Conservation (phyloP, 2,329 filamentous ascomycete genomes). For the Nannizziopsis arthrosporioides region DNA sequence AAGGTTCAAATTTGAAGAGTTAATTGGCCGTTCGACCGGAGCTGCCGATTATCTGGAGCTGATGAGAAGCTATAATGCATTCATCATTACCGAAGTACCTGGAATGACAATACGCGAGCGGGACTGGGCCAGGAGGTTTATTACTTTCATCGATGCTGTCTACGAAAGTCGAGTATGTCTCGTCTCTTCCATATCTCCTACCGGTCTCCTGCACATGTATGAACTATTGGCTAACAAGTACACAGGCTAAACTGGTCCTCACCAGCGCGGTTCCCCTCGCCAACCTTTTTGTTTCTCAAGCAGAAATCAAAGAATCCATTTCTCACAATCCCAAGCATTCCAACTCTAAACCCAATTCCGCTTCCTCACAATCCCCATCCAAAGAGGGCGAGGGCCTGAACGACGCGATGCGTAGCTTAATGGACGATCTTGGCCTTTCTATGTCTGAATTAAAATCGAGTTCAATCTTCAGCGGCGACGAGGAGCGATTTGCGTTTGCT, state of each 20-base stretch:
- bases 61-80: constrained; percentile 78
- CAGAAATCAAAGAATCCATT: constrained; percentile 52
- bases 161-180: constrained; percentile 57
- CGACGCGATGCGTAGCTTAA: constrained; percentile 59
- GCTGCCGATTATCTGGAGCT: constrained; percentile 94
- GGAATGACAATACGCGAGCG: constrained; percentile 79
- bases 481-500: constrained; percentile 93
- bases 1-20: constrained; percentile 82
- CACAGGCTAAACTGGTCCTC: constrained; percentile 83
- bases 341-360: constrained; percentile 15
- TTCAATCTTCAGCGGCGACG: constrained; percentile 81
- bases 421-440: constrained; percentile 79
- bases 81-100: constrained; percentile 82
- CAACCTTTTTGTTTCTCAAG: constrained; percentile 69
- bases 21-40: constrained; percentile 78
- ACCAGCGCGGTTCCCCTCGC: constrained; percentile 76
- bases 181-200: not conserved
- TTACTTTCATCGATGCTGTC: constrained; percentile 93
- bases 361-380: not conserved
- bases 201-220: no score
- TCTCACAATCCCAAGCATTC: constrained; percentile 15
- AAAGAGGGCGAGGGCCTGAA: constrained; percentile 1
- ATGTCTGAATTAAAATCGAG: constrained; percentile 75
- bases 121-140: constrained; percentile 83
- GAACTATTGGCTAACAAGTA: constrained; percentile 17